These are phyloP conservation scores for Leishmania guyanensis DNA, from an alignment of 208 protist species.

Conservation along the genomic window DNA sequence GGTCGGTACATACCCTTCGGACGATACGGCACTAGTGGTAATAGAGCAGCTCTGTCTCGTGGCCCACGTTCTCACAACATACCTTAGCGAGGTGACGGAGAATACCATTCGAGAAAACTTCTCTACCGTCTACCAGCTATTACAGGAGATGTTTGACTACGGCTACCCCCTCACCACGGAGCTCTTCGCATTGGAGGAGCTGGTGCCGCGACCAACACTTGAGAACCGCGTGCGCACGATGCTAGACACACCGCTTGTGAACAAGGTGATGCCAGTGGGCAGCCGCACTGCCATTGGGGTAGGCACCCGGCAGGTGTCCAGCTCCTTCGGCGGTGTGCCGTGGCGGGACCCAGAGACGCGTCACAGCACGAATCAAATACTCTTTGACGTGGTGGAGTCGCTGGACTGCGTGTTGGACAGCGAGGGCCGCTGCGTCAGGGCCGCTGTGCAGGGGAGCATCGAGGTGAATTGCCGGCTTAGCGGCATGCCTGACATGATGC, in stretches of 20 bases:
- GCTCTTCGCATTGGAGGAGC: constrained; percentile 79
- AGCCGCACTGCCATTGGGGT: constrained; percentile 24
- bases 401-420: constrained; percentile 85
- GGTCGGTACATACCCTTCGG: constrained; percentile 56
- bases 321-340: constrained; percentile 39
- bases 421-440: constrained; percentile 65
- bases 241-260: constrained; percentile 49
- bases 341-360: constrained; percentile 81
- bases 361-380: constrained; percentile 89
- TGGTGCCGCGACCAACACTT: constrained; percentile 83
- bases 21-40: constrained; percentile 77
- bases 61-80: constrained; percentile 63
- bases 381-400: constrained; percentile 92
- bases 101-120: constrained; percentile 89
- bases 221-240: constrained; percentile 83
- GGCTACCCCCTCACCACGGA: constrained; percentile 93
- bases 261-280: constrained; percentile 23
- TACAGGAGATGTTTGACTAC: constrained; percentile 93
- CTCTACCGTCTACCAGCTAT: constrained; percentile 88
- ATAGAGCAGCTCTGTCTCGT: constrained; percentile 80
- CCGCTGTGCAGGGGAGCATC: constrained; percentile 71
- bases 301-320: constrained; percentile 16
- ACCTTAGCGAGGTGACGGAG: constrained; percentile 81
- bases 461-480: constrained; percentile 85
- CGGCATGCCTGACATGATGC: constrained; percentile 88